Conservation (phyloP, 2,329 filamentous ascomycete genomes). For the Teratosphaeria pseudoeucalypti region DNA sequence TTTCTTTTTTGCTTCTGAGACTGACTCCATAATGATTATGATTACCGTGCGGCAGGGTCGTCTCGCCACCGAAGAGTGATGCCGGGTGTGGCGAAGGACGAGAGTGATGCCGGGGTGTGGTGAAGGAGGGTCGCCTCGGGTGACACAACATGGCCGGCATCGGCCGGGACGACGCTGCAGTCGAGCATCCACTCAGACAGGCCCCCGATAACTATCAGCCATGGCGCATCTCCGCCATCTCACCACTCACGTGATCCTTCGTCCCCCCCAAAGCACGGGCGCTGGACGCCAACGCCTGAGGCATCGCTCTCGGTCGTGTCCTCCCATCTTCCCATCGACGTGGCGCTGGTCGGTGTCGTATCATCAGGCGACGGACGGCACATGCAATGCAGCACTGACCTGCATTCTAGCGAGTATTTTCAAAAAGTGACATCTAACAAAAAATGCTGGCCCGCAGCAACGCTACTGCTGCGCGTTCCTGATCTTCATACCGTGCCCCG, state of each 20-base stretch:
- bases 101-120: too few relatives aligned
- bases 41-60: neutral
- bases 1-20: neutral
- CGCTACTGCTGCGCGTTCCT: slow-evolving; percentile 25
- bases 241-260: neutral
- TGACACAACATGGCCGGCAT: slow-evolving; percentile 2
- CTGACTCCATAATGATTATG: neutral
- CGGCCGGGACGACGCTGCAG: slow-evolving; percentile 1
- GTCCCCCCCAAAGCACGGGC: neutral
- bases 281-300: neutral
- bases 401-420: neutral
- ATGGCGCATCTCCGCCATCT: too few relatives aligned
- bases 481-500: slow-evolving; percentile 18
- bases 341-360: neutral
- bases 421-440: neutral
- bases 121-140: neutral
- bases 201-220: too few relatives aligned
- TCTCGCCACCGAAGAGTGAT: neutral
- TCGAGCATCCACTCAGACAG: slow-evolving; percentile 3
- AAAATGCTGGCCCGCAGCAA: slow-evolving; percentile 5
- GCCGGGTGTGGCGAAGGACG: neutral
- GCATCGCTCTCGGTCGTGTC: neutral
- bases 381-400: neutral
- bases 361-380: neutral
- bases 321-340: neutral